Conservation (phyloP, 192 early-diverging fungal species). For the Backusella sp. region DNA sequence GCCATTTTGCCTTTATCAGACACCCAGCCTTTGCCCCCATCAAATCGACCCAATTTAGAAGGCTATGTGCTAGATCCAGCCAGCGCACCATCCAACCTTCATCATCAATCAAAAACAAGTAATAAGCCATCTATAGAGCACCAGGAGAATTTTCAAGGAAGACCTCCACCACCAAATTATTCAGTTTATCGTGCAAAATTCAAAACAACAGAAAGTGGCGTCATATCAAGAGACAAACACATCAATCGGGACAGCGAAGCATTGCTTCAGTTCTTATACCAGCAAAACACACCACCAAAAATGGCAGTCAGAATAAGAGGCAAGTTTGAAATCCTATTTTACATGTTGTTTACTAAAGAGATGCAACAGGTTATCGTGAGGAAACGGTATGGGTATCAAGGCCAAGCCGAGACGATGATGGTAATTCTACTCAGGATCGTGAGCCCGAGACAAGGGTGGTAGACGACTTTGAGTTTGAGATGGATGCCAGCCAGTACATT, state of each 20-base stretch:
- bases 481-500: constrained; percentile 35
- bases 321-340: neutral
- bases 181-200: constrained; percentile 30
- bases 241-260: constrained; percentile 37
- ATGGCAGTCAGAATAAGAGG: constrained; percentile 24
- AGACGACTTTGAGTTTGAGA: constrained; percentile 33
- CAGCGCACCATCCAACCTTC: neutral
- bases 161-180: constrained; percentile 28
- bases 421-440: constrained; percentile 23
- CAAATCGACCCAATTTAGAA: neutral
- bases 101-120: neutral
- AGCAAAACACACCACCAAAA: constrained; percentile 29
- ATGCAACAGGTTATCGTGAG: constrained; percentile 32
- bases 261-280: constrained; percentile 28
- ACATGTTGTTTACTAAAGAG: neutral
- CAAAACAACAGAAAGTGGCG: constrained; percentile 13
- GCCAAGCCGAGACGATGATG: constrained; percentile 17
- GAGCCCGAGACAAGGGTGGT: constrained; percentile 28
- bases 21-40: neutral
- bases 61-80: constrained; percentile 10
- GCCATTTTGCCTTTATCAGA: neutral
- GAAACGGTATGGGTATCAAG: constrained; percentile 24
- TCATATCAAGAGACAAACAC: constrained; percentile 34
- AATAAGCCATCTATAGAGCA: neutral
- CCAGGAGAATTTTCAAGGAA: constrained; percentile 10